These are phyloP conservation scores for Dictyostelium capitatum DNA, from an alignment of 78 protist species.

Conservation along the genomic window DNA sequence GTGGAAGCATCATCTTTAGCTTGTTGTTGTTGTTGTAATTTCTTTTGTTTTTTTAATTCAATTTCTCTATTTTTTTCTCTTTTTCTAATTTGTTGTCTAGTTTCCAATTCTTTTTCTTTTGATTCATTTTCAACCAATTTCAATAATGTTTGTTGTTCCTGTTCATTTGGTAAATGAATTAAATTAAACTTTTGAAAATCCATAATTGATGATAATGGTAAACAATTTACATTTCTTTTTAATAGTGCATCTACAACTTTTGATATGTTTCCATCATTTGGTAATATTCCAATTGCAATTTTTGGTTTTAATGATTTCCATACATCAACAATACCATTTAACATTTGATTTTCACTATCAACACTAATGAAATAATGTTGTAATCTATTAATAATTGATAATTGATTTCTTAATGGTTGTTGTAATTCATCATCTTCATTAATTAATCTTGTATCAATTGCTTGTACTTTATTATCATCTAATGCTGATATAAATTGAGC, in stretches of 20 bases:
- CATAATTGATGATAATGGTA: constrained; percentile 18
- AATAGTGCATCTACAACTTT: background rate
- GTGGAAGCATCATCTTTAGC: background rate
- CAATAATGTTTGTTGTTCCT: background rate
- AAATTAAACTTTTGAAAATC: constrained; percentile 34
- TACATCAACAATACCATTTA: constrained; percentile 15
- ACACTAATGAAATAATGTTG: constrained; percentile 27
- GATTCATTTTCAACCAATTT: background rate
- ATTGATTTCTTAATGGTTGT: background rate
- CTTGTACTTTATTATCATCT: background rate
- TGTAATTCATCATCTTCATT: background rate
- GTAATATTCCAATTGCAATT: constrained; percentile 23
- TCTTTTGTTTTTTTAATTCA: background rate
- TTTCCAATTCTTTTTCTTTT: background rate
- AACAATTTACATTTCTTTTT: constrained; percentile 35
- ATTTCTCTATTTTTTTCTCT: background rate
- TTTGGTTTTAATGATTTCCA: constrained; percentile 14
- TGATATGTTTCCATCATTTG: constrained; percentile 45
- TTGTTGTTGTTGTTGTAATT: background rate
- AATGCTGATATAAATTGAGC: background rate
- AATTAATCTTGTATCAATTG: background rate
- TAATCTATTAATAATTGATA: background rate
- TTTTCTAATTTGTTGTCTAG: background rate
- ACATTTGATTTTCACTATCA: constrained; percentile 24
- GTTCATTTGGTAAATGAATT: background rate